Conservation (phyloP, 176 grass and related monocot species). For the Musa beccarii region DNA sequence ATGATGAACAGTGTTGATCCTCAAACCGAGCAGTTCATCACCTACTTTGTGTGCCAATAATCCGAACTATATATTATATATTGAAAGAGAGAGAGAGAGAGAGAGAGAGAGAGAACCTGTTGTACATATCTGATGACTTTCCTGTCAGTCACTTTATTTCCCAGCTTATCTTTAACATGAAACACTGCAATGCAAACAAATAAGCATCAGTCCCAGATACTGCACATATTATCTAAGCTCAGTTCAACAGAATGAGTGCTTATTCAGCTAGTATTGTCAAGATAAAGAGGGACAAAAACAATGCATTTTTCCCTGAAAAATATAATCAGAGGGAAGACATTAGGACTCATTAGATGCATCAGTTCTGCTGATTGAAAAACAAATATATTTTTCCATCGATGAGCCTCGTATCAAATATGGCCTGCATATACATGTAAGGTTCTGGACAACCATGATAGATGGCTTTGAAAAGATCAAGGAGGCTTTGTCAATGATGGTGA, state of each 20-base stretch:
- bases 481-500: no score
- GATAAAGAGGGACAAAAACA: no score
- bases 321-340: background rate
- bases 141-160: slow-evolving; percentile 36
- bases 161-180: slow-evolving; percentile 46
- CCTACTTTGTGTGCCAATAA: no score
- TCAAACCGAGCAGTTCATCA: no score
- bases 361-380: no score
- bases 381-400: no score
- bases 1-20: no score
- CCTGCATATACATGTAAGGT: background rate
- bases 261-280: no score
- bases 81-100: background rate
- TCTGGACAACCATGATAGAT: background rate
- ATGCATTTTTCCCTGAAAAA: background rate
- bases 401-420: no score
- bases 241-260: no score
- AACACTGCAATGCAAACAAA: slow-evolving; percentile 30
- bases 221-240: no score
- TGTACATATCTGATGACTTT: slow-evolving; percentile 35
- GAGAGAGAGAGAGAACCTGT: slow-evolving; percentile 24
- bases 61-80: background rate
- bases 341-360: background rate
- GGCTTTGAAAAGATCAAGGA: no score
- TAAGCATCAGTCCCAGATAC: background rate